Conservation (phyloP, 2,329 filamentous ascomycete genomes). For the Verticillium klebahnii region DNA sequence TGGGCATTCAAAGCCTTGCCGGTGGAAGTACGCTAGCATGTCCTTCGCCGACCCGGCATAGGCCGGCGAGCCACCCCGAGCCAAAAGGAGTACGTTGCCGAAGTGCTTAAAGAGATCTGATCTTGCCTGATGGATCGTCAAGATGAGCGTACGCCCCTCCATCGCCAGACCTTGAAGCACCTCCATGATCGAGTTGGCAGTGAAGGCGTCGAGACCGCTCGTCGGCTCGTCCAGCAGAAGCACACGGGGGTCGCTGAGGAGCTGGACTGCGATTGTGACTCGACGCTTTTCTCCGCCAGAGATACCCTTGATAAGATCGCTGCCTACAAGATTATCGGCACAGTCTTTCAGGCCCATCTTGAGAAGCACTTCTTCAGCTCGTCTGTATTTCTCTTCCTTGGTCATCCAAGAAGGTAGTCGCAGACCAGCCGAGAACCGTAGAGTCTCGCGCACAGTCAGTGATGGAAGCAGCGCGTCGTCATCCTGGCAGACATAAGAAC, state of each 20-base stretch:
- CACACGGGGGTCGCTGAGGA: slow-evolving; percentile 69
- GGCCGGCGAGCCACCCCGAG: slow-evolving; percentile 62
- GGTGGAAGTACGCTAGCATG: slow-evolving; percentile 63
- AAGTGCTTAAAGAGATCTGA: slow-evolving; percentile 70
- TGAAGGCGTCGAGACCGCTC: slow-evolving; percentile 73
- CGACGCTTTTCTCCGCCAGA: slow-evolving; percentile 75
- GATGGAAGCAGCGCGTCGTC: slow-evolving; percentile 72
- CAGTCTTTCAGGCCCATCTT: slow-evolving; percentile 78
- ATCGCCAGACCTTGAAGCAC: slow-evolving; percentile 65
- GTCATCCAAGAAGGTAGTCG: slow-evolving; percentile 68
- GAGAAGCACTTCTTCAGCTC: slow-evolving; percentile 66
- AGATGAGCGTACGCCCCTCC: slow-evolving; percentile 68
- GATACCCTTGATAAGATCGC: slow-evolving; percentile 70
- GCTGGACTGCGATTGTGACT: slow-evolving; percentile 73
- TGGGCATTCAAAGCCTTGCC: slow-evolving; percentile 60
- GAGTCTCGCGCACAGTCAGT: slow-evolving; percentile 70
- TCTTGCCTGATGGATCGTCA: slow-evolving; percentile 75
- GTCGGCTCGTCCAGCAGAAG: slow-evolving; percentile 73
- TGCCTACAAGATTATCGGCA: slow-evolving; percentile 69
- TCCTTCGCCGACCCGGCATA: slow-evolving; percentile 59
- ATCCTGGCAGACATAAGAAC: slow-evolving; percentile 74
- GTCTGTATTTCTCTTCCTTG: slow-evolving; percentile 58
- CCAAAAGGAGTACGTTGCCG: slow-evolving; percentile 65
- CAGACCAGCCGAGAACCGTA: slow-evolving; percentile 66
- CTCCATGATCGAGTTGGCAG: slow-evolving; percentile 71